These are phyloP conservation scores for Agaricus sinodeliciosus DNA, from an alignment of 768 basidiomycete species.

Conservation along the genomic window DNA sequence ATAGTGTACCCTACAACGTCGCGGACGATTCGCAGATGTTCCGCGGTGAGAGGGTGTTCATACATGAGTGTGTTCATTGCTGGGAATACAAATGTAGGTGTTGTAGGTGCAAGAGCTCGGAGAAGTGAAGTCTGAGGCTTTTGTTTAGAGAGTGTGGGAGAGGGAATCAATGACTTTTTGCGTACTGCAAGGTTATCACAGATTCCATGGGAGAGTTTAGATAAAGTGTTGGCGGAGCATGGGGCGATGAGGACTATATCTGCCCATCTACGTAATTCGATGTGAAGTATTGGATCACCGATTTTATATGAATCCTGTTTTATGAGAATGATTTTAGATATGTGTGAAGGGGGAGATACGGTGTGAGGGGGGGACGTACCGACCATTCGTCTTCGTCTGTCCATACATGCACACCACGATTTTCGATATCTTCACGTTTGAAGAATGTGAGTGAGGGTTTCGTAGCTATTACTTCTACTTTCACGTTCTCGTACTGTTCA, in stretches of 20 bases:
- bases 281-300: constrained; percentile 92
- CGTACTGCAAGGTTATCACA: constrained; percentile 89
- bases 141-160: neutral
- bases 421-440: constrained; percentile 41
- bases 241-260: constrained; percentile 93
- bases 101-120: constrained; percentile 75
- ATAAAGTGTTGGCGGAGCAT: constrained; percentile 93
- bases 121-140: constrained; percentile 65
- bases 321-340: neutral
- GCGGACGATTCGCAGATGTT: constrained; percentile 69
- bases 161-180: neutral
- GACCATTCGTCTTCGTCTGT: constrained; percentile 90
- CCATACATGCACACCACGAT: constrained; percentile 66
- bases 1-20: constrained; percentile 78
- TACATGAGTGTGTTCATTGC: constrained; percentile 99
- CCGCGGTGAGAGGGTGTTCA: constrained; percentile 82
- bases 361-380: constrained; percentile 49
- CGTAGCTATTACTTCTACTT: constrained; percentile 80
- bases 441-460: constrained; percentile 76
- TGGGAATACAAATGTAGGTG: constrained; percentile 87
- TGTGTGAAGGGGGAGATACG: neutral
- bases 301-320: constrained; percentile 42
- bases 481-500: constrained; percentile 63
- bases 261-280: constrained; percentile 91
- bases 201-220: constrained; percentile 83